Conservation (phyloP, 2,329 filamentous ascomycete species). For the Sclerotinia borealis region DNA sequence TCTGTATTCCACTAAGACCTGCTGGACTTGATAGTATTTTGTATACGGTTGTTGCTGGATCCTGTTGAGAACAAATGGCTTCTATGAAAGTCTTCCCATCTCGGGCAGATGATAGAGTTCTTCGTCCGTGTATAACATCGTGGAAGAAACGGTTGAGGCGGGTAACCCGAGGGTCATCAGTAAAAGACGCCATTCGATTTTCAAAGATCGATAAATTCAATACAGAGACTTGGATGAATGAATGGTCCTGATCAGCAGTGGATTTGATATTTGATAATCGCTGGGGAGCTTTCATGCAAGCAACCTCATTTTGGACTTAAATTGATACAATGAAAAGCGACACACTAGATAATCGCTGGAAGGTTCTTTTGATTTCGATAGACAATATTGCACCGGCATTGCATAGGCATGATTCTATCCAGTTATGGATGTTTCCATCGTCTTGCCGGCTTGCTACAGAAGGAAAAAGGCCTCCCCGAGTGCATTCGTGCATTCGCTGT, state of each 20-base stretch:
- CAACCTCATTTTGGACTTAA: not conserved
- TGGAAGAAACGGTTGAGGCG: conserved; percentile 37
- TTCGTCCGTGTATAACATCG: conserved; percentile 35
- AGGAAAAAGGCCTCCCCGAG: not conserved
- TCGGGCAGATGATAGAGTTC: conserved; percentile 33
- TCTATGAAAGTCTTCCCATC: conserved; percentile 44
- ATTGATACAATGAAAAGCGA: not conserved
- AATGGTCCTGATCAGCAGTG: not conserved
- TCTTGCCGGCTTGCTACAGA: not conserved
- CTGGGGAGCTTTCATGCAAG: not conserved
- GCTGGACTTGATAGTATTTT: conserved; percentile 34
- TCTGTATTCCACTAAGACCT: conserved; percentile 35
- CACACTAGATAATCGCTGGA: not conserved
- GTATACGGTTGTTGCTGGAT: conserved; percentile 38
- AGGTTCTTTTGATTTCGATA: not conserved
- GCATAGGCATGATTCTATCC: not conserved
- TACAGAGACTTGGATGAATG: not conserved
- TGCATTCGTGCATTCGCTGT: not conserved
- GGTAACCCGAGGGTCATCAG: conserved; percentile 16
- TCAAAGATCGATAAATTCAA: not conserved
- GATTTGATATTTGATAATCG: not conserved
- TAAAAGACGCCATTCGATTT: not conserved
- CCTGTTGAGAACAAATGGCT: conserved; percentile 38
- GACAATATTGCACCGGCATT: not conserved
- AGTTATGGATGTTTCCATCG: not conserved